phyloP scores from a whole-genome alignment of 1,139 yeast species.

The Geotrichum armillariae region DNA sequence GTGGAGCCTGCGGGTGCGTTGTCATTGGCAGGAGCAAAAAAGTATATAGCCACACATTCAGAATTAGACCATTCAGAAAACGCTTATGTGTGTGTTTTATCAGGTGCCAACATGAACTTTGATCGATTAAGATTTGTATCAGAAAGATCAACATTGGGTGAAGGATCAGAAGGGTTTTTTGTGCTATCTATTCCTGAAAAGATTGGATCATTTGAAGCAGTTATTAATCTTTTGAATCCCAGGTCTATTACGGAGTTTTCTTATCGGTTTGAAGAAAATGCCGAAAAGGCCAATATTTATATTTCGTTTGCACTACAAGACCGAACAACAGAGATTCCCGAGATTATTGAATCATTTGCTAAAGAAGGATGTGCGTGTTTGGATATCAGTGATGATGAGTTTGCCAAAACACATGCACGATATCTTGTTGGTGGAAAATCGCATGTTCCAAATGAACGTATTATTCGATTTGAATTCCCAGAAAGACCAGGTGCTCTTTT shows the following conservation, averaged over 20 bases:
- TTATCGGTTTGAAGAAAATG: constrained; percentile 62
- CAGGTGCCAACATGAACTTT: constrained; percentile 98
- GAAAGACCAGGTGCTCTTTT: constrained; percentile 95
- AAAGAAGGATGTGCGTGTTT: constrained; percentile 50
- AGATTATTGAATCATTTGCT: constrained; percentile 45
- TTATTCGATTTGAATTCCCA: constrained; percentile 90
- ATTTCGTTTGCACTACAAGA: constrained; percentile 73
- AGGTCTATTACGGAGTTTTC: constrained; percentile 92
- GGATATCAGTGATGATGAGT: constrained; percentile 87
- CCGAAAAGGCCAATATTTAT: constrained; percentile 69
- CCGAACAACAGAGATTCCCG: constrained; percentile 57
- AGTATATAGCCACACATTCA: constrained; percentile 53
- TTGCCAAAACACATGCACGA: constrained; percentile 95
- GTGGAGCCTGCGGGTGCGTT: constrained; percentile 98
- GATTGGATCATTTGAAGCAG: constrained; percentile 83
- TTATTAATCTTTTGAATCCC: constrained; percentile 77
- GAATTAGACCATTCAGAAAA: constrained; percentile 63
- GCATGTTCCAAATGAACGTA: constrained; percentile 64
- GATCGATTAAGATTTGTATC: constrained; percentile 95
- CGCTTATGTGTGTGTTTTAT: constrained; percentile 77
- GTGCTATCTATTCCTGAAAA: constrained; percentile 86
- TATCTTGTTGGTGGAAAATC: constrained; percentile 92
- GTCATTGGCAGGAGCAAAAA: constrained; percentile 91
- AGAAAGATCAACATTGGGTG: constrained; percentile 97
- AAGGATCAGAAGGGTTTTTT: constrained; percentile 93